Evolutionary conservation across 164 flowering plant genomes (phyloP).

Genomic region (Macadamia integrifolia): DNA sequence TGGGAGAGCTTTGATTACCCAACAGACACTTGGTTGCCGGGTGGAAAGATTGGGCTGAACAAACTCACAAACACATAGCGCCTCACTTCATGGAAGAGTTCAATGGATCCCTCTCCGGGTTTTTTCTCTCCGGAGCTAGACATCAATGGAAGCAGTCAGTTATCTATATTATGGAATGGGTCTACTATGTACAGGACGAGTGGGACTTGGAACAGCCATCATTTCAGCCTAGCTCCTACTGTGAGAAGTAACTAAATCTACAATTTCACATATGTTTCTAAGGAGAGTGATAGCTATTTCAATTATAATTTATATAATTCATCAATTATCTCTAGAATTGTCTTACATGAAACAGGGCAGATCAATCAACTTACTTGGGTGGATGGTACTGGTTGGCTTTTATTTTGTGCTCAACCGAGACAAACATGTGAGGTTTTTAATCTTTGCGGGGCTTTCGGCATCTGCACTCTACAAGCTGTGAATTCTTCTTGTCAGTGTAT

Average conservation of each 20-base stretch:
- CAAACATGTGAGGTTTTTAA: slow-evolving; percentile 19
- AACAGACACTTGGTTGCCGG: too few species aligned
- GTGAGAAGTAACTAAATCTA: slow-evolving; percentile 7
- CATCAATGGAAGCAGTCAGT: not conserved
- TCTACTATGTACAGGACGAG: slow-evolving; percentile 17
- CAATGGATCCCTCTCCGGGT: slow-evolving; percentile 1
- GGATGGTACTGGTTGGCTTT: slow-evolving; percentile 9
- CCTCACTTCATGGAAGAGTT: slow-evolving; percentile 6
- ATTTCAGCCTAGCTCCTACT: slow-evolving; percentile 18
- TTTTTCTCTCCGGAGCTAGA: not conserved
- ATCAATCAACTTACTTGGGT: slow-evolving; percentile 5
- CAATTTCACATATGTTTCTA: slow-evolving; percentile 14
- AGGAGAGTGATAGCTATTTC: slow-evolving; percentile 17
- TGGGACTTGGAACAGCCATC: slow-evolving; percentile 19
- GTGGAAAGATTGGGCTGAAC: too few species aligned
- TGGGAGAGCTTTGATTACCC: too few species aligned
- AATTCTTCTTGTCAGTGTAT: not conserved
- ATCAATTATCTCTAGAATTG: not conserved
- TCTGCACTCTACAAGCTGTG: slow-evolving; percentile 11
- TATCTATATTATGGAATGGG: slow-evolving; percentile 1
- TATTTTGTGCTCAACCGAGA: slow-evolving; percentile 13
- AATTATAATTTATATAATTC: slow-evolving; percentile 4
- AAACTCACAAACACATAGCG: not conserved
- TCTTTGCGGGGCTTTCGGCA: slow-evolving; percentile 21
- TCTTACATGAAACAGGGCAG: not conserved